A percentile compares a stretch with the other conserved stretches of the same genome.
Evolutionary conservation across 345 rosid genomes (phyloP).

Genomic region (Lepidium sativum): DNA sequence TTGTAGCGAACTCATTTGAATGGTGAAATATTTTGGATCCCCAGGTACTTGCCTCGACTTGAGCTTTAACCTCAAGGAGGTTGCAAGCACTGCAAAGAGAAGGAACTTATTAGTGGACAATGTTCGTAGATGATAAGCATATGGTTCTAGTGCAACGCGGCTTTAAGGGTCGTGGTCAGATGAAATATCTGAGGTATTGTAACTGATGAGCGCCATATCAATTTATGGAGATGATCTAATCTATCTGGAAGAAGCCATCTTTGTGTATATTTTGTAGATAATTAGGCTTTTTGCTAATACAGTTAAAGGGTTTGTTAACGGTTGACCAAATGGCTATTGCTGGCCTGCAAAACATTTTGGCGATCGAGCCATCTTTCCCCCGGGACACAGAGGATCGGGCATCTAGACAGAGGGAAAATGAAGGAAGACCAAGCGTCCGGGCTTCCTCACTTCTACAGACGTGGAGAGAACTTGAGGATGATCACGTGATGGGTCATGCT

Average conservation of each 20-base stretch:
- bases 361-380: conserved; percentile 60
- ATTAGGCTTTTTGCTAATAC: conserved; percentile 28
- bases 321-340: conserved; percentile 65
- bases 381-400: conserved; percentile 57
- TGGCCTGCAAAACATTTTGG: conserved; percentile 68
- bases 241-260: conserved; percentile 17
- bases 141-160: conserved; percentile 9
- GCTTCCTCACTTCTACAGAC: conserved; percentile 71
- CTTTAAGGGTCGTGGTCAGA: conserved; percentile 20
- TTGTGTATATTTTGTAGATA: conserved; percentile 35
- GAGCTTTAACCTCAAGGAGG: neutral
- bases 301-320: conserved; percentile 26
- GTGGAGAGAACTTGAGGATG: conserved; percentile 93
- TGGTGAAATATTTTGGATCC: conserved; percentile 8
- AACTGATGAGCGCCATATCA: conserved; percentile 13
- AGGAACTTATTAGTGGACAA: neutral
- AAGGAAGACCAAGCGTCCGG: conserved; percentile 54
- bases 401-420: conserved; percentile 43
- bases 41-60: conserved; percentile 7
- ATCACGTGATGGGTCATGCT: conserved; percentile 54
- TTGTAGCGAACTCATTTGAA: neutral
- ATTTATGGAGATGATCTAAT: conserved; percentile 25
- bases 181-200: conserved; percentile 15
- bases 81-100: conserved; percentile 24
- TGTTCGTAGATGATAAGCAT: conserved; percentile 16